Percentiles rank a stretch among this genome's conserved stretches.
These are phyloP conservation scores for Penicillium bovifimosum DNA, from an alignment of 495 filamentous ascomycete species.

Conservation along the genomic window DNA sequence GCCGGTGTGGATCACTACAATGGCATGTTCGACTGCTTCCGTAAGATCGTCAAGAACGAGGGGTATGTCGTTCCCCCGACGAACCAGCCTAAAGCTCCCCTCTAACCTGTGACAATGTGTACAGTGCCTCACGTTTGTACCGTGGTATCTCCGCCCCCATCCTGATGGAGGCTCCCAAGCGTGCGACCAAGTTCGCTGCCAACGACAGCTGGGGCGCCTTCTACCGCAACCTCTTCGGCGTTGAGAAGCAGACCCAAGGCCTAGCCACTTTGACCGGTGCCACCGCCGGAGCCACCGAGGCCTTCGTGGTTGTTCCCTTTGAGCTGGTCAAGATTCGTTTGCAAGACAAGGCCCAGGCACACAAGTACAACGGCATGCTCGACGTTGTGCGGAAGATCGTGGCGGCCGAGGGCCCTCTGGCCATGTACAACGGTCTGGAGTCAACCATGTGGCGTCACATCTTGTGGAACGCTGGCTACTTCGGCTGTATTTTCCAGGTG, in stretches of 20 bases:
- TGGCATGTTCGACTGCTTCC: slow-evolving; percentile 96
- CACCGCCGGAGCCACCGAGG: slow-evolving; percentile 89
- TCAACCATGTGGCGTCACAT: slow-evolving; percentile 95
- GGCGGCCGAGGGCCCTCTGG: slow-evolving; percentile 73
- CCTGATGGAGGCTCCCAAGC: slow-evolving; percentile 97
- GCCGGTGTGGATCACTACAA: slow-evolving; percentile 77
- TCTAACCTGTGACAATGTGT: slow-evolving; percentile 4
- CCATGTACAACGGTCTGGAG: slow-evolving; percentile 95
- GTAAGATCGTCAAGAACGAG: slow-evolving; percentile 91
- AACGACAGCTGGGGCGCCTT: slow-evolving; percentile 96
- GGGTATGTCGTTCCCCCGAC: slow-evolving; percentile 52
- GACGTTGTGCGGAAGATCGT: slow-evolving; percentile 86
- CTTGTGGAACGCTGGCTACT: slow-evolving; percentile 96
- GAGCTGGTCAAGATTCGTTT: slow-evolving; percentile 95
- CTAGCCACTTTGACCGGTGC: slow-evolving; percentile 90
- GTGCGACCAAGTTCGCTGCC: slow-evolving; percentile 96
- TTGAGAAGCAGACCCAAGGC: slow-evolving; percentile 79
- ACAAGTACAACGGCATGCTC: slow-evolving; percentile 90
- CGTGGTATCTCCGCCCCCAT: slow-evolving; percentile 94
- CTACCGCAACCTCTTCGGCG: slow-evolving; percentile 78
- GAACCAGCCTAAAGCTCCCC: neutral
- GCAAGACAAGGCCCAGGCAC: slow-evolving; percentile 90
- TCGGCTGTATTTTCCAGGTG: slow-evolving; percentile 96
- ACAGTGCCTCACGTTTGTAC: slow-evolving; percentile 80
- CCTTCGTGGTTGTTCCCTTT: slow-evolving; percentile 92